Evolutionary conservation across 768 basidiomycete genomes (phyloP), one percentile per base, ranked within the genome.

Genomic region (Kwoniella botswanensis): DNA sequence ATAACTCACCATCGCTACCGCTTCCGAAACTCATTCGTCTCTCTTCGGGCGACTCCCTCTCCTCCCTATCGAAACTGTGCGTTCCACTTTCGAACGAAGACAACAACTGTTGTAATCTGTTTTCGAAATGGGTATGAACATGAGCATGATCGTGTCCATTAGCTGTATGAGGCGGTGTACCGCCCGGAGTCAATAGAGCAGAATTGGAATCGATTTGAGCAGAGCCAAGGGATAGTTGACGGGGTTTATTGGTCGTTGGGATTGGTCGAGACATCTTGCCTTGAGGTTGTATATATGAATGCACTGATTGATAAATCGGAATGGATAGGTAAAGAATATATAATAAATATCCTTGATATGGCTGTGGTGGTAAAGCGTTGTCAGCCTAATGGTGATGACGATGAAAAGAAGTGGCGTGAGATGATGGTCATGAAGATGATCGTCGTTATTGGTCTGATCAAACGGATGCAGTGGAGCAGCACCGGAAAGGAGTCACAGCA

Each of bases 181-280:
- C 65, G 11, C 22, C 17, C 6, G 71, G 71, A 50, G 71, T 71
- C 4, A 56, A 42, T 21, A 65, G 52, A 9, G 64, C 64, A 21
- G 65, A 67, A 24, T 55, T 66, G 59, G 41, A 41, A 18, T 56
- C 59, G 15, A 44, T 43, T 9, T 35, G 59, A 46, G 41, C 50
- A 9, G 52, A 53, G 5, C 41, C 24, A 1, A 62, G 35, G 52
- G 68, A 63, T 18, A 69, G 63, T 13, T 62, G 46, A 18, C 71
- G 61, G 26, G 61, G 59, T 67, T 71, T 67, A 13, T 54, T 22
- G 62, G 24, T 52, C 12, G 66, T 65, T 41, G 71, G 61, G 55
- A 72, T 72, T 10, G 71, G 71, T 46, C 68, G 71, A 2, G 71
- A 68, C 71, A 72, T 72, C 21, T 12, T 67, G 46, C 13, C 18